Base-by-base conservation (phyloP, 352 stramenopile species). In the Phytophthora lateralis region DNA sequence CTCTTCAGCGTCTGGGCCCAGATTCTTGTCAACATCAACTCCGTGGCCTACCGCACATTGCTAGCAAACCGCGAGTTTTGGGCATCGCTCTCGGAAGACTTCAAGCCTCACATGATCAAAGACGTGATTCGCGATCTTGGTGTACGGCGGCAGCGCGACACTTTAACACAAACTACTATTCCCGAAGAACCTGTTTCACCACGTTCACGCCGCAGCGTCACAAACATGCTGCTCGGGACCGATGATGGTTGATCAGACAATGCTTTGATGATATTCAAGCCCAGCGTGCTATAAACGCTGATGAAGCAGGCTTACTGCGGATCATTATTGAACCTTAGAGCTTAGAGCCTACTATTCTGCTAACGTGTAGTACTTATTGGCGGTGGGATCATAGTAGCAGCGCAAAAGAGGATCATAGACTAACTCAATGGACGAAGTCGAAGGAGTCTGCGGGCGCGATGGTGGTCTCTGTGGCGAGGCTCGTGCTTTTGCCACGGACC, bases 1-100 rank as follows among this genome's bases (percentile, higher is more conserved):
- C 69, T 95, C 5, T 97, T 96, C 66, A 88, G 80, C 42, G 71
- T 95, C 20, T 96, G 88, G 88, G 79, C 82, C 4, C 86, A 96
- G 53, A 95, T 96, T 51, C 61, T 91, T 7, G 59, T 65, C 20
- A 88, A 88, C 39, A 60, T 96, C 5, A 91, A 93, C 53, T 21
- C 66, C 2, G 78, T 69, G 3, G 76, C 79, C 6, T 93, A 94
- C 61, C 81, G 83, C 54, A 81, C 73, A 3, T 69, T 96, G 27
- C 71, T 91, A 15, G 50, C 67, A 10, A 96, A 96, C 55, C 85
- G 87, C 37, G 87, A 96, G 48, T 96, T 93, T 61, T 96, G 87
- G 87, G 76, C 79, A 6, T 76, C 69, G 8, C 73, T 91, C 2
- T 75, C 82, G 15, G 87, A 96, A 18, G 86, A 94, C 6, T 94